A percentile compares a stretch with the other conserved stretches of the same genome.
phyloP scores from a whole-genome alignment of 768 basidiomycete species.

The Suillus placidus region DNA sequence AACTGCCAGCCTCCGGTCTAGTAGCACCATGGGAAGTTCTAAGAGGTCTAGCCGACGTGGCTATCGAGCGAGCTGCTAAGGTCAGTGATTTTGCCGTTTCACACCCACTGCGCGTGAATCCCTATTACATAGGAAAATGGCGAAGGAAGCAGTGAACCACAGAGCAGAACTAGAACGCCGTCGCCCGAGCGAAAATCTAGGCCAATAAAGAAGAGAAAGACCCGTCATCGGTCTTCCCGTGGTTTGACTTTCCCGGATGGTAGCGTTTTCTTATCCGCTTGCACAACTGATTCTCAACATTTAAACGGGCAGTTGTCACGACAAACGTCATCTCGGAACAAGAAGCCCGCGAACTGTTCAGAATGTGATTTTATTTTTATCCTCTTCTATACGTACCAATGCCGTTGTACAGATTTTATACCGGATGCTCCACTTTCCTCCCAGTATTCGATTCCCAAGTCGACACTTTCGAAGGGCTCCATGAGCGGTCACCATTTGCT shows the following conservation, averaged over 20 bases:
- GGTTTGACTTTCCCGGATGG: conserved; percentile 78
- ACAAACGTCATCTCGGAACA: conserved; percentile 79
- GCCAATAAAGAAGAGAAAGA: conserved; percentile 73
- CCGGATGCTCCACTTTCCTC: conserved; percentile 89
- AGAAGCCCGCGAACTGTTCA: conserved; percentile 85
- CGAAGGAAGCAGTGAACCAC: conserved; percentile 68
- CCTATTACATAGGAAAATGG: conserved; percentile 64
- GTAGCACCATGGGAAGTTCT: conserved; percentile 89
- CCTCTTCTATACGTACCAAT: conserved; percentile 17
- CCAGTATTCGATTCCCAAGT: conserved; percentile 81
- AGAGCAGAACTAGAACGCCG: conserved; percentile 72
- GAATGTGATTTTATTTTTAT: conserved; percentile 53
- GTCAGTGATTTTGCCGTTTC: conserved; percentile 38
- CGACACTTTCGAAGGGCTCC: conserved; percentile 88
- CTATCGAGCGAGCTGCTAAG: conserved; percentile 77
- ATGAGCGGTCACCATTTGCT: conserved; percentile 90
- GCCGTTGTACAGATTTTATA: conserved; percentile 67
- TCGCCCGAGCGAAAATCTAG: conserved; percentile 71
- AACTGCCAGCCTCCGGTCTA: conserved; percentile 77
- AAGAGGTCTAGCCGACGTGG: conserved; percentile 78
- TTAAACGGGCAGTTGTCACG: conserved; percentile 63
- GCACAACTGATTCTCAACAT: conserved; percentile 11
- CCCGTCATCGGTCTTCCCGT: conserved; percentile 60
- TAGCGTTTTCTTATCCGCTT: conserved; percentile 31
- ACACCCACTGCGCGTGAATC: neutral